Base-by-base conservation (phyloP, 1,284 basidiomycete genomes). In the Kwoniella shivajii region DNA sequence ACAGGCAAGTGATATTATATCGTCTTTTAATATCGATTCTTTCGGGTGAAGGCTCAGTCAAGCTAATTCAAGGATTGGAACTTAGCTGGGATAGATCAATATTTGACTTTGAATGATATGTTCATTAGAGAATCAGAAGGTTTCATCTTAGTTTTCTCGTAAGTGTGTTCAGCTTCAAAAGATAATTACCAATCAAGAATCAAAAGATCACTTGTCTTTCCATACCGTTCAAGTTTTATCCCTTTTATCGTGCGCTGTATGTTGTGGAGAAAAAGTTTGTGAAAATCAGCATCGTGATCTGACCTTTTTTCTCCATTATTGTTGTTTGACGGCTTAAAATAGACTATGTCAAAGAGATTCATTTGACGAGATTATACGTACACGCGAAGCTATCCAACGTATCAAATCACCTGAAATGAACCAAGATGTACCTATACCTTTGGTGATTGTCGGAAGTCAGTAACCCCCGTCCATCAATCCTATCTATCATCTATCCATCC, bases 361-460 rank as follows among this genome's bases (percentile, higher is more conserved):
- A 1, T 59, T 71, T n/a, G 61, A 68, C n/a, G 73, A 75, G 41
- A 39, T 72, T 16, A 41, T 51, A 6, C 46, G 58, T 7, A 56
- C 65, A 20, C 52, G 65, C 16, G 62, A 71, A 36, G 66, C 55
- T n/a, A 72, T 74, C 26, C 38, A 47, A n/a, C 62, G 69, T 4
- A 60, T 74, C 39, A 74, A 74, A 53, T 46, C 53, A 11, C 56
- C 62, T 1, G 45, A 47, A 13, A 33, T 30, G 3, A 29, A 29
- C 14, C 29, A 27, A n/a, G 43, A 33, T 6, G 53, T 43, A 2
- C 41, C 54, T 2, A 39, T 75, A 11, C 67, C 72, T 1, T 52
- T 72, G 29, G 71, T 73, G 1, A 60, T 76, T 18, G 72, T 76
- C 6, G 74, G 74, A 5, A 74, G 71, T 75, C 60, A 61, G 71